Base-by-base conservation (phyloP, 176 grass and related monocot genomes). In the Typha latifolia region DNA sequence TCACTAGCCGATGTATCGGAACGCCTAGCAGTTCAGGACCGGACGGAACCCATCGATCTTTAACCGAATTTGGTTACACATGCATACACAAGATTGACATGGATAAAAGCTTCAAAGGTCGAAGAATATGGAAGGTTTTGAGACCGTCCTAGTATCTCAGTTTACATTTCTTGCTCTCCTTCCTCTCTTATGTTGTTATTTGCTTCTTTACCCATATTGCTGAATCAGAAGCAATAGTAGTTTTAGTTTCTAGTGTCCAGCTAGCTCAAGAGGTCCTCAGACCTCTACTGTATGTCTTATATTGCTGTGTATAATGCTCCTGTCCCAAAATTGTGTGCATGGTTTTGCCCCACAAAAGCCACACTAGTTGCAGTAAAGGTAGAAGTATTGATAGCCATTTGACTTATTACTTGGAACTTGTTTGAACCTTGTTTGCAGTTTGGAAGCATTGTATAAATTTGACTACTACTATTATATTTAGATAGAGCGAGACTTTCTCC, bases 1-100 rank as follows among this genome's bases (percentile, higher is more conserved):
- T 96, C 91, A 11, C 82, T 96, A 5, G 91, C 87, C 0, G 84
- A 88, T 21, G 84, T 96, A 32, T 91, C 91, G 0, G 91, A 96
- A 74, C 74, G 85, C 62, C 74, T 81, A n/a, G 84, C 86, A 14
- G 62, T 78, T 71, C 73, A 77, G 72, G 87, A 88, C 62, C 82
- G 64, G 51, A 90, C 87, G 0, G 87, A 85, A 66, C 72, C 76
- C 19, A 80, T 90, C 64, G 79, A 85, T 66, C 48, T 63, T 49
- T 90, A 77, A 82, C 76, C 2, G 2, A 56, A 24, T 21, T 43
- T 43, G 37, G 37, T 43, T 43, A 1, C 69, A 55, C 20, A 19
- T 22, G n/a, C n/a, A 21, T 21, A 11, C 14, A 16, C 4, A 18
- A 59, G 6, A 16, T 16, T 22, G 9, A 0, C 10, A 59, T 59